Conservation (phyloP, 306 rosid species). For the Vicia villosa region DNA sequence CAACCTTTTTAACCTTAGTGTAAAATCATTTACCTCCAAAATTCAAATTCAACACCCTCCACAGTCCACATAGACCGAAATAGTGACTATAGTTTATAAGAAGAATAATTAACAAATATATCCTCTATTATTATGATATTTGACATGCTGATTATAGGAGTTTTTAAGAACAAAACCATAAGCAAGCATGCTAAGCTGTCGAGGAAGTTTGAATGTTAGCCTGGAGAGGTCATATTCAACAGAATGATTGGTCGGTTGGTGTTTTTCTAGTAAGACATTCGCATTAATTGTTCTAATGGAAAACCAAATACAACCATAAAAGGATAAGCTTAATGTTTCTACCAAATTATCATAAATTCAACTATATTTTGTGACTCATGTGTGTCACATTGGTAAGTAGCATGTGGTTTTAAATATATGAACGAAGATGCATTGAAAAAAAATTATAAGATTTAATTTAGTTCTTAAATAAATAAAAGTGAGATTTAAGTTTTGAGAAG, state of each 20-base stretch:
- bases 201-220: conserved; percentile 36
- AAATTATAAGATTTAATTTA: too few species aligned
- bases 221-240: conserved; percentile 40
- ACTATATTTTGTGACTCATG: background rate
- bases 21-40: background rate
- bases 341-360: conserved; percentile 24
- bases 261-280: conserved; percentile 31
- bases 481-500: too few species aligned
- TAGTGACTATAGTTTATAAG: too few species aligned
- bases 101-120: background rate
- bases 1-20: conserved; percentile 36
- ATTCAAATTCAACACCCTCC: conserved; percentile 14
- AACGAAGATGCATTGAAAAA: too few species aligned
- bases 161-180: conserved; percentile 30
- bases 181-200: conserved; percentile 37
- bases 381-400: background rate
- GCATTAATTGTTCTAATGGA: conserved; percentile 36
- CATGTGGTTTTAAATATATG: background rate
- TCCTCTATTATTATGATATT: conserved; percentile 4
- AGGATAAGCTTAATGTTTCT: conserved; percentile 24
- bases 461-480: too few species aligned
- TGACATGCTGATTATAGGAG: background rate
- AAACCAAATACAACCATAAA: conserved; percentile 1
- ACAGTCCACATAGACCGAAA: background rate
- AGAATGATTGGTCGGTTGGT: conserved; percentile 35